Evolutionary conservation across 2,329 filamentous ascomycete species (phyloP).

Genomic region (Zasmidium cellare): DNA sequence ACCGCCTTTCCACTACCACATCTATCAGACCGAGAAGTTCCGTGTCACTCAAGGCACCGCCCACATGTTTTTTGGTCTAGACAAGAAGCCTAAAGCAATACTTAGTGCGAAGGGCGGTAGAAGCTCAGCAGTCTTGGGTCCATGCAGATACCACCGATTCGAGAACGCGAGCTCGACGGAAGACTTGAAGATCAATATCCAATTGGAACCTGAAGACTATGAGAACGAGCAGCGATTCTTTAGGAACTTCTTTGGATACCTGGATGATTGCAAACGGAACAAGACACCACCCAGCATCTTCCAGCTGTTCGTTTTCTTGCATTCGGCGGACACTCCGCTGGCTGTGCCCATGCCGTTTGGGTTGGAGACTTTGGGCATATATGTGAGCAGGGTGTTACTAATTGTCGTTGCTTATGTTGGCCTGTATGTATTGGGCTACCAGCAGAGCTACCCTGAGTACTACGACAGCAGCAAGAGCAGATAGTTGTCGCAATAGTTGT

Average conservation of each 20-base stretch:
- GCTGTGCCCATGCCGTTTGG: constrained; percentile 22
- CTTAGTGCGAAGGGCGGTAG: constrained; percentile 10
- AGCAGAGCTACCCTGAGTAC: constrained; percentile 23
- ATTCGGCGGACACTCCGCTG: constrained; percentile 22
- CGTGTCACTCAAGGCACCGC: constrained; percentile 19
- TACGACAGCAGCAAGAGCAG: constrained; percentile 19
- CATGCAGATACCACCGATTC: constrained; percentile 22
- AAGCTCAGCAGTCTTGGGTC: constrained; percentile 14
- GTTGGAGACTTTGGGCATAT: constrained; percentile 18
- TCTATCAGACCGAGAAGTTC: constrained; percentile 25
- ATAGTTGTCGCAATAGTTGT: too few relatives aligned
- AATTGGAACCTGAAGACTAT: constrained; percentile 23
- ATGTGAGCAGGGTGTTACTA: constrained; percentile 20
- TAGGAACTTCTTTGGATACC: constrained; percentile 25
- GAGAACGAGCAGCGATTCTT: constrained; percentile 25
- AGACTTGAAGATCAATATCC: constrained; percentile 20
- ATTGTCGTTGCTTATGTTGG: constrained; percentile 21
- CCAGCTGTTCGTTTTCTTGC: constrained; percentile 24
- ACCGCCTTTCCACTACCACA: constrained; percentile 26
- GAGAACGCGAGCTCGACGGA: constrained; percentile 21
- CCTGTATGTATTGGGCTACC: constrained; percentile 19
- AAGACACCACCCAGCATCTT: constrained; percentile 18
- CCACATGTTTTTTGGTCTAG: constrained; percentile 21
- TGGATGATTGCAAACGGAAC: constrained; percentile 22
- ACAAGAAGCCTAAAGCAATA: constrained; percentile 11